Evolutionary conservation across 768 basidiomycete species (phyloP), one percentile per base, ranked within the genome.

Genomic region (Mycena amicta): DNA sequence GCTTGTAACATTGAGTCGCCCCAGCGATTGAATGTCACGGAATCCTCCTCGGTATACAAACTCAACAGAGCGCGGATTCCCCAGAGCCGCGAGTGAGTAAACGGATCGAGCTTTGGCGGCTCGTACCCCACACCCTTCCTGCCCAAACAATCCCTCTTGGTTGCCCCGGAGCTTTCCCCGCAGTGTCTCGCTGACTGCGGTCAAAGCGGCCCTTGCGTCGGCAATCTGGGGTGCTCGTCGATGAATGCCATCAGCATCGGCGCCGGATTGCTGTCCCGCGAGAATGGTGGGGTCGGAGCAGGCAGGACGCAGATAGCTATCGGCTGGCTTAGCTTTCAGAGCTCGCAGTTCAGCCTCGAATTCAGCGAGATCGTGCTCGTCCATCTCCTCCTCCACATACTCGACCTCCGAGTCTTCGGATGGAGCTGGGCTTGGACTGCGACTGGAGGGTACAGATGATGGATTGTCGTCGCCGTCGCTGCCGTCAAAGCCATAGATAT

Each of bases 61-160:
- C 40, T 57, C 28, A 64, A 41, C 30, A 61, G 25, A 1, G 59
- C 53, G 13, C 50, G 59, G 15, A 61, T 53, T 23, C 55, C 59
- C 5, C 31, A 46, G 22, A 64, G 28, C 4, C 49, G 63, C 29
- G 45, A 47, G 16, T 29, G 37, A 4, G 52, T 50, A 53, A 53
- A 60, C 6, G 47, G 40, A 40, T 56, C 33, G 11, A 37, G 33
- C 12, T 45, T 8, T 8, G 15, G 22, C 15, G 12, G 15, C 8
- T 45, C 8, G 43, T 45, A 45, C 8, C 43, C 43, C 8, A 45
- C 43, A 23, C 43, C 43, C n/a, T 16, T 6, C 43, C 12, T 16
- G 12, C 43, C 43, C 43, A n/a, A 45, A 45, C 15, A 45, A 8
- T n/a, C n/a, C n/a, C n/a, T n/a, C n/a, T 23, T 45, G 12, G 22